Evolutionary conservation across 331 rosid genomes (phyloP).

Genomic region (Ulmus americana): DNA sequence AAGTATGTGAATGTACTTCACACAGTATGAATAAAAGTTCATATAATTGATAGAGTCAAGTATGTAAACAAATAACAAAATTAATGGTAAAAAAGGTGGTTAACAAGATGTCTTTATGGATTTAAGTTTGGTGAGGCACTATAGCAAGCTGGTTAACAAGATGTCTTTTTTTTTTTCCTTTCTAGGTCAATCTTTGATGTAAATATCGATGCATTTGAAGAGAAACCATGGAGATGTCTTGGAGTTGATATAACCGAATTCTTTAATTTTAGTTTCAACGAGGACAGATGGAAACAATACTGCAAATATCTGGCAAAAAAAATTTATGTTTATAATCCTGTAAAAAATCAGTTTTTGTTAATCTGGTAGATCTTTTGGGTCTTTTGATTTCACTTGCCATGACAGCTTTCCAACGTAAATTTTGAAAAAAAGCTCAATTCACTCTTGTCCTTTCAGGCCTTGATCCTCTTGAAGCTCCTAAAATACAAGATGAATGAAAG

Average conservation of each 20-base stretch:
- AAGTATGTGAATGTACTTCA: no score
- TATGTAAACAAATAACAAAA: no score
- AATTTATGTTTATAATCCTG: background rate
- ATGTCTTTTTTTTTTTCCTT: background rate
- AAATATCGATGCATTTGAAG: slow-evolving; percentile 42
- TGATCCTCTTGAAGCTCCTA: no score
- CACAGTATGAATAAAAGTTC: no score
- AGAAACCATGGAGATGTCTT: slow-evolving; percentile 56
- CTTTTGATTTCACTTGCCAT: background rate
- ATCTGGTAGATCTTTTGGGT: background rate
- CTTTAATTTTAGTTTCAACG: slow-evolving; percentile 65
- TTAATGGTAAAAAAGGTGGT: no score
- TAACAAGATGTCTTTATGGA: no score
- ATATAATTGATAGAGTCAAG: no score
- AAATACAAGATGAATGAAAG: no score
- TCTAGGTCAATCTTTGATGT: slow-evolving; percentile 56
- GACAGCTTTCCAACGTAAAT: no score
- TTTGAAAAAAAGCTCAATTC: no score
- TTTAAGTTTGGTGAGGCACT: no score
- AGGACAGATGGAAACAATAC: slow-evolving; percentile 61
- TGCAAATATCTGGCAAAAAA: slow-evolving; percentile 51
- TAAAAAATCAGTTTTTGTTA: background rate
- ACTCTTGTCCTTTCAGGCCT: no score
- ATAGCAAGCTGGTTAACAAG: background rate
- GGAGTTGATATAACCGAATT: slow-evolving; percentile 55